Percentiles rank a stretch among this genome's conserved stretches.
Conservation (phyloP, 1,139 yeast genomes). For the Blastobotrys malaysiensis region DNA sequence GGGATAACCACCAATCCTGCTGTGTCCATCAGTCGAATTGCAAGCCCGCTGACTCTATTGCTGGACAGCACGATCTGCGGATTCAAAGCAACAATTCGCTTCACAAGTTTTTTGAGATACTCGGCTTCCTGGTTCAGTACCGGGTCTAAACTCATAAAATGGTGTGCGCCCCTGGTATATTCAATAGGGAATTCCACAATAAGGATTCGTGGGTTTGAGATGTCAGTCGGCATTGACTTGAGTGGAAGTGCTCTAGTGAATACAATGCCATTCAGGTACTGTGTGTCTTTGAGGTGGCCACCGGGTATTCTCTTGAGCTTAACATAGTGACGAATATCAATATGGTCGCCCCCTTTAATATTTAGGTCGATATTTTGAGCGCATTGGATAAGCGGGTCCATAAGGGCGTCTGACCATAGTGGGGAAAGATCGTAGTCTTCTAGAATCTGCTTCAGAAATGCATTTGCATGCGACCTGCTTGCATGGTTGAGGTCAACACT, state of each 20-base stretch:
- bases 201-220: conserved; percentile 68
- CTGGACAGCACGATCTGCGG: conserved; percentile 82
- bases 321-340: conserved; percentile 82
- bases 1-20: conserved; percentile 75
- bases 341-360: conserved; percentile 58
- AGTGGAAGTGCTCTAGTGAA: conserved; percentile 84
- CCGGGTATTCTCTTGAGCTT: conserved; percentile 84
- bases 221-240: conserved; percentile 63
- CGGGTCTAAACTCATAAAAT: conserved; percentile 74
- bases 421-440: conserved; percentile 44
- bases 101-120: conserved; percentile 74
- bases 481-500: conserved; percentile 36
- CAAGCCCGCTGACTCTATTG: conserved; percentile 78
- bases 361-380: conserved; percentile 49
- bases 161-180: conserved; percentile 66
- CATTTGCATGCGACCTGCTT: conserved; percentile 39
- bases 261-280: conserved; percentile 68
- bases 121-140: conserved; percentile 86
- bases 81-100: conserved; percentile 65
- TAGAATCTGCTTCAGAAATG: conserved; percentile 59
- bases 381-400: conserved; percentile 41
- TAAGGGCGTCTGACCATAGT: conserved; percentile 50
- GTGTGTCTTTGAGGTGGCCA: conserved; percentile 53
- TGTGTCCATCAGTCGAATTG: conserved; percentile 65
- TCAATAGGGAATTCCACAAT: conserved; percentile 87